These are phyloP conservation scores for Lactarius deliciosus DNA, from an alignment of 768 basidiomycete genomes.

Conservation along the genomic window DNA sequence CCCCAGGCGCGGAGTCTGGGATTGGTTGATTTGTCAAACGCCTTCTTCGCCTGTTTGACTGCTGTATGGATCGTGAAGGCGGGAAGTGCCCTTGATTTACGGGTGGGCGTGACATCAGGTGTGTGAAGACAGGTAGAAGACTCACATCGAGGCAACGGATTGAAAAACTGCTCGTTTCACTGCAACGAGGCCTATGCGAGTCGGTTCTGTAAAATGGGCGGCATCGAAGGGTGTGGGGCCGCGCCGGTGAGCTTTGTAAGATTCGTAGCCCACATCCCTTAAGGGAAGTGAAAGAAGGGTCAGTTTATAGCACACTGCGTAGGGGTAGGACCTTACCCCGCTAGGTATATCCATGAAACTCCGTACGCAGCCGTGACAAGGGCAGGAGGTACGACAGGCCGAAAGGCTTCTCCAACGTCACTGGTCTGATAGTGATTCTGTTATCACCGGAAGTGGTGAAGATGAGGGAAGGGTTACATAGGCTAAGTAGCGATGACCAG, in stretches of 20 bases:
- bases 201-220: constrained; percentile 66
- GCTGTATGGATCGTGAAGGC: constrained; percentile 85
- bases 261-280: constrained; percentile 75
- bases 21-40: constrained; percentile 59
- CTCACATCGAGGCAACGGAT: constrained; percentile 78
- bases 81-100: constrained; percentile 62
- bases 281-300: neutral
- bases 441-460: constrained; percentile 26
- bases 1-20: constrained; percentile 68
- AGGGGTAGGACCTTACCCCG: constrained; percentile 44
- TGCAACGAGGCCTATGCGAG: constrained; percentile 65
- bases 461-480: constrained; percentile 48
- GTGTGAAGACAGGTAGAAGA: constrained; percentile 24
- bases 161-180: constrained; percentile 79
- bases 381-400: constrained; percentile 72
- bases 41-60: constrained; percentile 69
- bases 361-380: constrained; percentile 78
- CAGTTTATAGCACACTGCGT: constrained; percentile 3
- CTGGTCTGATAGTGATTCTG: constrained; percentile 52
- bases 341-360: constrained; percentile 78
- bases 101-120: constrained; percentile 2
- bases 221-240: constrained; percentile 70
- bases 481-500: constrained; percentile 69
- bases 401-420: constrained; percentile 81
- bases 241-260: constrained; percentile 69